phyloP scores from a whole-genome alignment of 2,329 filamentous ascomycete species.

The Phyllosticta citriasiana region DNA sequence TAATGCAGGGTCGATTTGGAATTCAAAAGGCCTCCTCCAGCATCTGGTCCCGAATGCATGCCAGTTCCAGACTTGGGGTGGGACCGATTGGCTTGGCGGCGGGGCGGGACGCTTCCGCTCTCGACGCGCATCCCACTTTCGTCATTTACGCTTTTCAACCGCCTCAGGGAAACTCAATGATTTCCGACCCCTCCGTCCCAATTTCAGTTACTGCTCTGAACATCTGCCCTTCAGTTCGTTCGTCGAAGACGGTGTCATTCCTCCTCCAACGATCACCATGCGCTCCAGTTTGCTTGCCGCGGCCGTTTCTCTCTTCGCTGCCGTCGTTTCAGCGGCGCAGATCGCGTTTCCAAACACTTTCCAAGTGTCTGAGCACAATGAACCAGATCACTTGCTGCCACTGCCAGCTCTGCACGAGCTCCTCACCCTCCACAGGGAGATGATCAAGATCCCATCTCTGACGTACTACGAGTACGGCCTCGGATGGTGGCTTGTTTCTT shows the following conservation, averaged over 20 bases:
- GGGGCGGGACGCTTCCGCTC: constrained; percentile 3
- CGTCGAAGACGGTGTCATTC: background rate
- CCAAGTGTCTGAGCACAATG: background rate
- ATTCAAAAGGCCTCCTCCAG: background rate
- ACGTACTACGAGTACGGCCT: constrained; percentile 58
- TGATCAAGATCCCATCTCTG: constrained; percentile 66
- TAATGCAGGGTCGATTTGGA: background rate
- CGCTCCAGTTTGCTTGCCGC: background rate
- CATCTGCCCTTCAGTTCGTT: background rate
- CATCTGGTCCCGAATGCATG: background rate
- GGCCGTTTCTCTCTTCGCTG: background rate
- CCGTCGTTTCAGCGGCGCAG: constrained; percentile 1
- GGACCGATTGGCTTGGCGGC: constrained; percentile 1
- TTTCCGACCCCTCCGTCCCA: background rate
- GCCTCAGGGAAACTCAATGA: background rate
- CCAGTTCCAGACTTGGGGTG: background rate
- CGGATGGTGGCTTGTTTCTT: constrained; percentile 57
- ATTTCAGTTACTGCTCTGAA: background rate
- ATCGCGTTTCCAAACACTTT: background rate
- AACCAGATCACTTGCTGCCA: constrained; percentile 1
- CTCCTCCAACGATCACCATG: background rate
- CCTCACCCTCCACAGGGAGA: constrained; percentile 61
- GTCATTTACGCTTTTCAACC: constrained; percentile 3
- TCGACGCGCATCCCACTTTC: background rate
- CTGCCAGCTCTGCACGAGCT: constrained; percentile 35